Conservation (phyloP, 2,329 filamentous ascomycete genomes). For the Whalleya microplaca region DNA sequence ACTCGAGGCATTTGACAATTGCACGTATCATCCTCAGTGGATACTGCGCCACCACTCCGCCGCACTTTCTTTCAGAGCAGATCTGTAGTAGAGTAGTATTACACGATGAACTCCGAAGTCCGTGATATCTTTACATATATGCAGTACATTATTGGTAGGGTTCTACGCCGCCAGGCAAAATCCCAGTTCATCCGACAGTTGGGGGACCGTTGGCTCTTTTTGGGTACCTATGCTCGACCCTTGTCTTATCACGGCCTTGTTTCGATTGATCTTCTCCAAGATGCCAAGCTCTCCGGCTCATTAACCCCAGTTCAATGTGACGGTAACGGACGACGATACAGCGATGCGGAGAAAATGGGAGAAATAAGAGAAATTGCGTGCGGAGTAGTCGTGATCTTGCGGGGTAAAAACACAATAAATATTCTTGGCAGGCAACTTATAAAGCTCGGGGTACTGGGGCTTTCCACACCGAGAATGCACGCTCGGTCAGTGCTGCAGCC, state of each 20-base stretch:
- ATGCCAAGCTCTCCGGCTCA: constrained; percentile 7
- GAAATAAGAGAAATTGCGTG: too few species aligned
- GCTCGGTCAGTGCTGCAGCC: too few species aligned
- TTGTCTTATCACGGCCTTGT: too few species aligned
- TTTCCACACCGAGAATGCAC: constrained; percentile 7
- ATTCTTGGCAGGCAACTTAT: constrained; percentile 21
- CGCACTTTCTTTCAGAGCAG: not conserved
- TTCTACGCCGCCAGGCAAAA: too few species aligned
- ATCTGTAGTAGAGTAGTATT: not conserved
- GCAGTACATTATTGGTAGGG: too few species aligned
- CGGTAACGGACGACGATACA: constrained; percentile 28
- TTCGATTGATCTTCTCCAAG: not conserved
- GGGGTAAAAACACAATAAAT: constrained; percentile 18
- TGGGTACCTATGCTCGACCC: too few species aligned
- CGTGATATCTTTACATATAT: too few species aligned
- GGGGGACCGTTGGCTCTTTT: too few species aligned
- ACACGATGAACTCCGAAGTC: too few species aligned
- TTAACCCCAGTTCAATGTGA: constrained; percentile 10
- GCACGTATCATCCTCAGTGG: not conserved
- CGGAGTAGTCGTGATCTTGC: constrained; percentile 1
- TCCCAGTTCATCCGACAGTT: too few species aligned
- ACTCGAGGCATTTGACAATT: too few species aligned
- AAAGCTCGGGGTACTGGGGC: constrained; percentile 1
- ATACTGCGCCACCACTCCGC: too few species aligned
- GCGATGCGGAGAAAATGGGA: constrained; percentile 33